These are phyloP conservation scores for Nothophaeocryptopus gaeumannii DNA, from an alignment of 2,329 filamentous ascomycete species.

Conservation along the genomic window DNA sequence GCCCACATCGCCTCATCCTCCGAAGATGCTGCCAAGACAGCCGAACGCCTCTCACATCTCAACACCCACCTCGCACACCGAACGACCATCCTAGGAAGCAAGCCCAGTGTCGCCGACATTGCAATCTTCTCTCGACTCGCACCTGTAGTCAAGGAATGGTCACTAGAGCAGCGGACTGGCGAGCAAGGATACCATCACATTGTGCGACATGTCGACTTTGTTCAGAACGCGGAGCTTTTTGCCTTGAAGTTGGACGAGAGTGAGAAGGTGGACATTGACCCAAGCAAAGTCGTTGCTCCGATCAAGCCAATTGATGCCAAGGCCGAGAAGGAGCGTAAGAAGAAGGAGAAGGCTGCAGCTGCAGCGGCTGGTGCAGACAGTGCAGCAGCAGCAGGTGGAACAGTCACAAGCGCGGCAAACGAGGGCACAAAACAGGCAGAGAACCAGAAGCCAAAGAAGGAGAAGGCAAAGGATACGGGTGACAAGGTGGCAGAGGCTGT, in stretches of 20 bases:
- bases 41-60: conserved; percentile 70
- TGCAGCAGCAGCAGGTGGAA: conserved; percentile 47
- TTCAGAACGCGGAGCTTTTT: conserved; percentile 78
- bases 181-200: conserved; percentile 87
- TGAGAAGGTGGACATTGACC: conserved; percentile 76
- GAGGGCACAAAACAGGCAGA: conserved; percentile 47
- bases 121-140: conserved; percentile 77
- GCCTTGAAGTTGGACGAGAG: conserved; percentile 65
- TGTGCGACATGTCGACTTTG: conserved; percentile 87
- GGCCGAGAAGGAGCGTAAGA: conserved; percentile 92
- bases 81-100: conserved; percentile 83
- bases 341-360: conserved; percentile 81
- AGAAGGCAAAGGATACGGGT: conserved; percentile 47
- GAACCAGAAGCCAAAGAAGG: conserved; percentile 37
- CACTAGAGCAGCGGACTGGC: conserved; percentile 80
- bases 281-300: conserved; percentile 77
- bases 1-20: conserved; percentile 63
- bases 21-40: conserved; percentile 56
- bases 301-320: conserved; percentile 88
- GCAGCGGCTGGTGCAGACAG: conserved; percentile 53
- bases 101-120: conserved; percentile 84
- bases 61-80: conserved; percentile 85
- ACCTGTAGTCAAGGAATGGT: conserved; percentile 75
- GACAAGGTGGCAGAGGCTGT: conserved; percentile 49
- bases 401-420: conserved; percentile 40